Evolutionary conservation across 495 filamentous ascomycete species (phyloP), one percentile per base, ranked within the genome.

Genomic region (Penicillium waksmanii): DNA sequence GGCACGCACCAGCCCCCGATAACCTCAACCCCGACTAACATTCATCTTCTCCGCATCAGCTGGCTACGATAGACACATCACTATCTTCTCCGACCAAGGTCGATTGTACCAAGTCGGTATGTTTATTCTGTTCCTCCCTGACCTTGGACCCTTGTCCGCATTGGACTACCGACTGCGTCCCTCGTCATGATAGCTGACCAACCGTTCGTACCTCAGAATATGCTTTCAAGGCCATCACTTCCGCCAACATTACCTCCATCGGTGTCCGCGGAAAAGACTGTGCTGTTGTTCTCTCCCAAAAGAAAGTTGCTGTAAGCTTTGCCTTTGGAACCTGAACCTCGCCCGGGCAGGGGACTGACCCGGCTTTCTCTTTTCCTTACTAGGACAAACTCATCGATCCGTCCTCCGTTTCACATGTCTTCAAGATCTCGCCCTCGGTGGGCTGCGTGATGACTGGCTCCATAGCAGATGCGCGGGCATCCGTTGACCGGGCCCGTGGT

Each of bases 191-290:
- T 58, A 11, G 48, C 69, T 77, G 52, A 75, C 64, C 62, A 57
- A 62, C 55, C 17, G 56, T 65, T 25, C 46, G 49, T 51, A 33
- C 55, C 59, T 38, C 59, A 98, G 95, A 98, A 85, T 98, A 98
- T 97, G 95, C 95, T 56, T 98, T 98, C 87, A 98, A 98, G 80
- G 95, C 95, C 42, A 98, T 98, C 78, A 98, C 94, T 63, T 93
- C 95, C 50, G 95, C 95, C 47, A 98, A 98, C 74, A 98, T 98
- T 74, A 98, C 95, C 76, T 95, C 95, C 59, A 86, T 98, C 73
- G 96, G 95, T 60, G 86, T 98, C 60, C 84, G 93, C 74, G 95
- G 95, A 72, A 98, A 98, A 81, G 85, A 91, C 79, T 98, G 94
- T 73, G 94, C 96, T 12, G 95, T 98, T 21, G 91, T 98, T 17